These are phyloP conservation scores for Eucalyptus coolabah DNA, from an alignment of 345 rosid genomes.

Conservation along the genomic window DNA sequence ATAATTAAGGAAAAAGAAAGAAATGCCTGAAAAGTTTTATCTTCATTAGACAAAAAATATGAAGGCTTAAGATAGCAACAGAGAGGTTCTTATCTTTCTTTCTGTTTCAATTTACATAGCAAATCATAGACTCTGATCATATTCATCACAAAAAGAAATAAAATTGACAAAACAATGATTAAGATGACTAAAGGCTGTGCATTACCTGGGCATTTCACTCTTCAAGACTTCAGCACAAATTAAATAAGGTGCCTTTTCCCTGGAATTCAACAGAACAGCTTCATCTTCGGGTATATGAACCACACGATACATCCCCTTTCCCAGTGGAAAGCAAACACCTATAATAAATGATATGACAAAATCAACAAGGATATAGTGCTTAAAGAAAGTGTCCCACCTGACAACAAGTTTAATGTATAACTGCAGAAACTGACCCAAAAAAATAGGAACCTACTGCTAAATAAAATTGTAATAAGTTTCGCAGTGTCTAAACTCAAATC, in stretches of 20 bases:
- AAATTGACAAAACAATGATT: not conserved
- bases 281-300: conserved; percentile 98
- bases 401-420: not conserved
- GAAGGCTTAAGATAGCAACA: not conserved
- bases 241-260: conserved; percentile 98
- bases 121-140: not conserved
- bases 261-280: conserved; percentile 93
- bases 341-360: conserved; percentile 7
- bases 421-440: not conserved
- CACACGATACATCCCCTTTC: conserved; percentile 88
- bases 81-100: not conserved
- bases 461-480: not conserved
- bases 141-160: not conserved
- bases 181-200: not conserved
- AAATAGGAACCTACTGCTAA: not conserved
- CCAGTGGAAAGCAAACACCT: conserved; percentile 99
- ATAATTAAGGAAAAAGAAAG: not conserved
- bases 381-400: not conserved
- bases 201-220: conserved; percentile 71
- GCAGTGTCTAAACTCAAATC: not conserved
- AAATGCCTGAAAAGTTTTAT: not conserved
- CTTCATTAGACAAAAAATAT: not conserved
- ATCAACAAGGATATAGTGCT: not conserved
- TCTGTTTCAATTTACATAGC: not conserved
- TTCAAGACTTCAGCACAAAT: conserved; percentile 87